phyloP scores from a whole-genome alignment of 2,329 filamentous ascomycete species.

The Zelopaecilomyces penicillatus region DNA sequence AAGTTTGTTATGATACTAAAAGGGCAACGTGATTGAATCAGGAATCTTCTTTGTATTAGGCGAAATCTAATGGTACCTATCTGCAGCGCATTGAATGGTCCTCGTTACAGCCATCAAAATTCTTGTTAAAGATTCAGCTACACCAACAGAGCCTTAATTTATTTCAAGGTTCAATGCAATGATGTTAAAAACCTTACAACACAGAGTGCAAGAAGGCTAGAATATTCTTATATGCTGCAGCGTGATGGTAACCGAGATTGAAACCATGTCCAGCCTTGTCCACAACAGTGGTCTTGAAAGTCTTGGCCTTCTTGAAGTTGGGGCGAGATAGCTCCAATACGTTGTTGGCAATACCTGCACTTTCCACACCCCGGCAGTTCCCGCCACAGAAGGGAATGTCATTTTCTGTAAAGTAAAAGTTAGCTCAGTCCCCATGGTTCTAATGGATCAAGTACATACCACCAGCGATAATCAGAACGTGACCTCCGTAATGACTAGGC shows the following conservation, averaged over 20 bases:
- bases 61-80: too few species aligned
- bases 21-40: too few species aligned
- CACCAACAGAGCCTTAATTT: too few species aligned
- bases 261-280: slow-evolving; percentile 42
- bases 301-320: slow-evolving; percentile 35
- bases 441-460: slow-evolving; percentile 16
- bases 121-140: too few species aligned
- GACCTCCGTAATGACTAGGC: slow-evolving; percentile 38
- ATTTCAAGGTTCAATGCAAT: too few species aligned
- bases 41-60: too few species aligned
- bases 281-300: slow-evolving; percentile 38
- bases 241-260: slow-evolving; percentile 35
- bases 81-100: too few species aligned
- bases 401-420: slow-evolving; percentile 22
- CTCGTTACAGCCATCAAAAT: too few species aligned
- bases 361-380: slow-evolving; percentile 42
- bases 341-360: slow-evolving; percentile 25
- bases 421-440: not conserved
- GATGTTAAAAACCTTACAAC: too few species aligned
- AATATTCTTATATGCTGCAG: too few species aligned
- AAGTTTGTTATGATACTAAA: too few species aligned
- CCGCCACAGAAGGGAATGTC: slow-evolving; percentile 54
- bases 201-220: too few species aligned
- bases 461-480: slow-evolving; percentile 52
- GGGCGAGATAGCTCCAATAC: slow-evolving; percentile 33